A percentile compares a stretch with the other conserved stretches of the same genome.
phyloP scores from a whole-genome alignment of 75 land plant genomes.

The Isoetes taiwanensis region DNA sequence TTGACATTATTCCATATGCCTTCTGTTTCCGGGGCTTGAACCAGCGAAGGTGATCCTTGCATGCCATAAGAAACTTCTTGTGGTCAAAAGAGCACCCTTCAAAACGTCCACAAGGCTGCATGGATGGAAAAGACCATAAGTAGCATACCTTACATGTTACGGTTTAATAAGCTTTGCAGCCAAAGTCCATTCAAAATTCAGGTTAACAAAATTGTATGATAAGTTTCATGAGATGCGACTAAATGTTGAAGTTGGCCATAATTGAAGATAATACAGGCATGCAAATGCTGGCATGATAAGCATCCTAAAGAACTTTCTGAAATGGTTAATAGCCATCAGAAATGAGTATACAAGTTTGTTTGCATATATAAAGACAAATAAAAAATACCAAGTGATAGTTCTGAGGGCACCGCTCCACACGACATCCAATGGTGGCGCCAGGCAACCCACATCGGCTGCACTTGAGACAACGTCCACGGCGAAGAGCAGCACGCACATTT shows the following conservation, averaged over 20 bases:
- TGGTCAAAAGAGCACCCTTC: constrained; percentile 82
- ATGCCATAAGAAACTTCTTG: constrained; percentile 84
- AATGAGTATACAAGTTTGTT: no score
- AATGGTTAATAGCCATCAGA: no score
- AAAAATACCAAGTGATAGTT: constrained; percentile 78
- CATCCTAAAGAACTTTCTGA: no score
- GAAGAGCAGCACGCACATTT: constrained; percentile 81
- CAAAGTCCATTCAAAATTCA: no score
- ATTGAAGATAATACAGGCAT: no score
- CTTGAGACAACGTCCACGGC: constrained; percentile 68
- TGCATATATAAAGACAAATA: neutral
- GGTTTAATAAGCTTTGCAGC: no score
- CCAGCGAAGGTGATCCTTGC: constrained; percentile 27
- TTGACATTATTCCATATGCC: constrained; percentile 28
- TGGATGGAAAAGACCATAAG: constrained; percentile 1
- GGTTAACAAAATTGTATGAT: no score
- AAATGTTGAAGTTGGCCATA: no score
- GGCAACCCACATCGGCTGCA: constrained; percentile 82
- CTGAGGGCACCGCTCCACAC: constrained; percentile 90
- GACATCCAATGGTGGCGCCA: constrained; percentile 97
- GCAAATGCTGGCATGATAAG: neutral
- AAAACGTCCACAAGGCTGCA: constrained; percentile 93
- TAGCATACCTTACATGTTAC: no score
- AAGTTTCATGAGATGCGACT: no score
- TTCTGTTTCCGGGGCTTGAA: constrained; percentile 24